Evolutionary conservation across 202 grass and related monocot genomes (phyloP).

Genomic region (Cymbopogon flexuosus): DNA sequence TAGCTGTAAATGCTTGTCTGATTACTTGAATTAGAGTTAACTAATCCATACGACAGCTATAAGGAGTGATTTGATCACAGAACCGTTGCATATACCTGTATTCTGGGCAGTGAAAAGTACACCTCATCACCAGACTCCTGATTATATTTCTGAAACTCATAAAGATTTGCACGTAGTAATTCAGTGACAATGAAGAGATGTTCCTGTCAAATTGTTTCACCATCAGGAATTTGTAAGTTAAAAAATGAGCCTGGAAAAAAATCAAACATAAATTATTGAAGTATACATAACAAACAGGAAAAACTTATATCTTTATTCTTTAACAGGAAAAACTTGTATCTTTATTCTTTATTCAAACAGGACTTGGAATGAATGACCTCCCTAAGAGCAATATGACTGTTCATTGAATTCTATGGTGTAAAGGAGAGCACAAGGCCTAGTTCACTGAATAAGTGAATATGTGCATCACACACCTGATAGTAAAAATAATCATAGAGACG

Average conservation of each 20-base stretch:
- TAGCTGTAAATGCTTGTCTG: neutral
- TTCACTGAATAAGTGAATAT: conserved; percentile 24
- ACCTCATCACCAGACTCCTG: conserved; percentile 67
- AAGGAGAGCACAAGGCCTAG: neutral
- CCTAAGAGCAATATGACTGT: conserved; percentile 1
- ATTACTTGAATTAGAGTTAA: conserved; percentile 10
- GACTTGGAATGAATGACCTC: neutral
- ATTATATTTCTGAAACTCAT: conserved; percentile 98
- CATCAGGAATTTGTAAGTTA: conserved; percentile 4
- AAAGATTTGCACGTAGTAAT: conserved; percentile 79
- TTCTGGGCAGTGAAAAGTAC: conserved; percentile 89
- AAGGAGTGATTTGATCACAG: conserved; percentile 7
- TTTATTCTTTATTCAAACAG: neutral
- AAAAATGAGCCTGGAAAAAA: conserved; percentile 13
- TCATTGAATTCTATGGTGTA: conserved; percentile 6
- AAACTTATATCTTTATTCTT: neutral
- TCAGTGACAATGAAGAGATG: conserved; percentile 99
- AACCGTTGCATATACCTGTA: conserved; percentile 60
- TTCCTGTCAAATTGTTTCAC: conserved; percentile 55
- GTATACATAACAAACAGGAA: neutral
- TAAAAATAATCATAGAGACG: conserved; percentile 96
- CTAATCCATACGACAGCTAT: neutral
- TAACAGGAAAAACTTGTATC: neutral
- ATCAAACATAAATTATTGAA: conserved; percentile 17
- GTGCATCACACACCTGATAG: conserved; percentile 53